Conservation (phyloP, 768 basidiomycete genomes). For the Suillus discolor region DNA sequence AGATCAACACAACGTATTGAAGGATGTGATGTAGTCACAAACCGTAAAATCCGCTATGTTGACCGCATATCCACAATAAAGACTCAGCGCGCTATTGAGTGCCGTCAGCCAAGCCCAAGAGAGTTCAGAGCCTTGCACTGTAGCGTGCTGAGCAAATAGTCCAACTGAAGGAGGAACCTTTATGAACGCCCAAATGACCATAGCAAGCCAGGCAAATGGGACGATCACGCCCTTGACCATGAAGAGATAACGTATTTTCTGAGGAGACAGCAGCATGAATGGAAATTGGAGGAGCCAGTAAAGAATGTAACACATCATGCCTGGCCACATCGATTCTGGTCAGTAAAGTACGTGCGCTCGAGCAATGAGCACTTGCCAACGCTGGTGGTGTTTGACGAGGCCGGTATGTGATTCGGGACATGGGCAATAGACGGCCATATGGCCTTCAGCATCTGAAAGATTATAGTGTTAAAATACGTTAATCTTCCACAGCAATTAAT, state of each 20-base stretch:
- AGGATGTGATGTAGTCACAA: constrained; percentile 2
- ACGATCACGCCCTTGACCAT: constrained; percentile 67
- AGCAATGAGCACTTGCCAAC: constrained; percentile 42
- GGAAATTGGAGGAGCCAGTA: constrained; percentile 81
- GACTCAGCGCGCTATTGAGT: constrained; percentile 76
- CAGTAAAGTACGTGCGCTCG: background rate
- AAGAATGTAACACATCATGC: constrained; percentile 75
- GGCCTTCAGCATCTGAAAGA: constrained; percentile 65
- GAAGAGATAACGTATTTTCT: constrained; percentile 78
- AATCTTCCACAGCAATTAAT: background rate
- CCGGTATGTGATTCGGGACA: constrained; percentile 65
- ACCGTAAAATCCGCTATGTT: constrained; percentile 88
- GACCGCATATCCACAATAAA: constrained; percentile 71
- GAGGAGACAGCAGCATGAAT: constrained; percentile 75
- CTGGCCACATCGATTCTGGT: constrained; percentile 30
- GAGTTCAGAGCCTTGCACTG: constrained; percentile 52
- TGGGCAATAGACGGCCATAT: constrained; percentile 76
- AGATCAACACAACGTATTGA: constrained; percentile 19
- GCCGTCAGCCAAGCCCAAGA: constrained; percentile 82
- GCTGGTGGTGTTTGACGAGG: constrained; percentile 62
- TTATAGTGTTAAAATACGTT: background rate
- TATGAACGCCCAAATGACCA: constrained; percentile 80
- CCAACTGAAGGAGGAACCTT: constrained; percentile 65
- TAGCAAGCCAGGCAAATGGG: constrained; percentile 65
- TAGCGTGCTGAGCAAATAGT: constrained; percentile 54